Evolutionary conservation across 1,284 basidiomycete genomes (phyloP), one percentile per base, ranked within the genome.

Genomic region (Trichosporon ovoides): DNA sequence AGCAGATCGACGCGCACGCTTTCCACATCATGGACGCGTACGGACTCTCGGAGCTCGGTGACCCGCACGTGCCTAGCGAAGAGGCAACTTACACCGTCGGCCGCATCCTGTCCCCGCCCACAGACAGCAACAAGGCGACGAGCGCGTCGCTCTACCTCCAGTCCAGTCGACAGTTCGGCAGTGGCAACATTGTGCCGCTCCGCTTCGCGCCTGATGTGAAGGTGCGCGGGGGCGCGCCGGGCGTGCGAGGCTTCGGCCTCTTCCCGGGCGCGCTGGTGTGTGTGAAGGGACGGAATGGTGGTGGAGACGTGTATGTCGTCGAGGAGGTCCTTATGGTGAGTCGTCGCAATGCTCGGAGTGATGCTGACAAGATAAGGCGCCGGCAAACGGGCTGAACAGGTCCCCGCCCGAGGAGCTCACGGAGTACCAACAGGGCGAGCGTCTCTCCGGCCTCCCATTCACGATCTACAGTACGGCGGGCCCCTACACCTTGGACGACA

Each of bases 251-350:
- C 0, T 79, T 87, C 19, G 86, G 88, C 0, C 72, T 98, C 31
- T 98, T 94, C 71, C 91, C 93, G 0, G 96, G 96, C 2, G 86
- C 87, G 38, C 85, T 98, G 49, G 87, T 89, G 0, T 90, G 88
- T 3, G 73, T 97, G n/a, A 88, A 85, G 65, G 96, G 96, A 0
- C 84, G 84, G 68, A 98, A 98, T 73, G 93, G 92, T 2, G 91
- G 91, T 1, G 93, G 90, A 4, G 86, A 85, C 2, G 85, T 84
- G 73, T 98, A 97, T 71, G 81, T 85, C 14, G 93, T 88, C 0
- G 84, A 85, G 24, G 92, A 98, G 70, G 81, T 97, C 12, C 75
- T 97, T 35, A 80, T 87, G 66, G 92, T 88, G 80, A n/a, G n/a
- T n/a, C 72, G 71, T 70, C n/a, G n/a, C n/a, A n/a, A n/a, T n/a